These are phyloP conservation scores for Trichoderma erinaceum DNA, from an alignment of 495 filamentous ascomycete genomes.

Conservation along the genomic window DNA sequence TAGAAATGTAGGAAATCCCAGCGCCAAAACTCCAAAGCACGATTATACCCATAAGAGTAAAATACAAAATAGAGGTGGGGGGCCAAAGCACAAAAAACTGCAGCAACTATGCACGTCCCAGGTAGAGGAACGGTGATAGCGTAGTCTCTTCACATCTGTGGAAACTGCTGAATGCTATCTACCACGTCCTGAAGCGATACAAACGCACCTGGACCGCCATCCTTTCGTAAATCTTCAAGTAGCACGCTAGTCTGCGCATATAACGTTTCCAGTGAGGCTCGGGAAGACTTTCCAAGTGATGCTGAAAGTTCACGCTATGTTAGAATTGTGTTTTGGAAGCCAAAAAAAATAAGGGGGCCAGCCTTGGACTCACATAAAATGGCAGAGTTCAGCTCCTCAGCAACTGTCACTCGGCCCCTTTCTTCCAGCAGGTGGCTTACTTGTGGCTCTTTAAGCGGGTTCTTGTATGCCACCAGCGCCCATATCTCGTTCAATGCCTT, in stretches of 20 bases:
- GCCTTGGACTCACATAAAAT: constrained; percentile 64
- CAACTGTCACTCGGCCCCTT: constrained; percentile 68
- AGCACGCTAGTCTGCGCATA: constrained; percentile 84
- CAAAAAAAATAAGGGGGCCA: neutral
- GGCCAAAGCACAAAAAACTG: neutral
- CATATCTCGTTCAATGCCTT: constrained; percentile 81
- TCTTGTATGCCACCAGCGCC: constrained; percentile 77
- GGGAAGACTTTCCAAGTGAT: constrained; percentile 81
- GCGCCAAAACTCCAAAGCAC: neutral
- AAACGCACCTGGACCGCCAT: constrained; percentile 81
- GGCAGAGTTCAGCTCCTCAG: constrained; percentile 90
- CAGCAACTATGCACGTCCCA: neutral
- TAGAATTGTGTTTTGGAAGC: constrained; percentile 9
- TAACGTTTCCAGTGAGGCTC: constrained; percentile 78
- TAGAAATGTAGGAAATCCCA: neutral
- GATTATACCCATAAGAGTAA: neutral
- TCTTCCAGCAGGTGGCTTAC: constrained; percentile 75
- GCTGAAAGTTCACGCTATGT: constrained; percentile 47
- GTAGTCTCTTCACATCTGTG: constrained; percentile 1
- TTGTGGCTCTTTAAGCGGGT: constrained; percentile 68
- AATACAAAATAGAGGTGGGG: neutral
- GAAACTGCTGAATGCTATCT: constrained; percentile 27
- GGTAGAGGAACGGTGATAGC: neutral
- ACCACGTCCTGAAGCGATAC: constrained; percentile 73
- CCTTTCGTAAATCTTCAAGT: constrained; percentile 72